Base-by-base conservation (phyloP, 108 stramenopile species). In the Nitzschia inconspicua region DNA sequence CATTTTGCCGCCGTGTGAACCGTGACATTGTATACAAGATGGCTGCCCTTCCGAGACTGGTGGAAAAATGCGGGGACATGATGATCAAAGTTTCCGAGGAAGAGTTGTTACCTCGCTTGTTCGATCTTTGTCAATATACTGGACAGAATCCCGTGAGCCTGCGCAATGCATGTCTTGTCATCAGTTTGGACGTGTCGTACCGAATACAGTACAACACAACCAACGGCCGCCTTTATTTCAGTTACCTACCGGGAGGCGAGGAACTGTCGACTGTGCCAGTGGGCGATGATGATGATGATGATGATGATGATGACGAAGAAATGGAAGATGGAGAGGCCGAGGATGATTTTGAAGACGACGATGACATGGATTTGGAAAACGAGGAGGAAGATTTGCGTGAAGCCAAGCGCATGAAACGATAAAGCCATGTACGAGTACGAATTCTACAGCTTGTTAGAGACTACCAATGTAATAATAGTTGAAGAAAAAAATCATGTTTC, bases 121-220 rank as follows among this genome's bases (percentile, higher is more conserved):
- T 62, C 47, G 85, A 92, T 31, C 75, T 59, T 37, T 86, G 81
- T 14, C 73, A 83, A 48, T 67, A 75, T 60, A 74, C 75, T 14
- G 58, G 65, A 60, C 59, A 77, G 70, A 75, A 86, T 49, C 76
- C 87, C 16, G 77, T 78, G 16, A 56, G 60, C 30, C 55, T 84
- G 7, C 70, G 87, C 5, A 48, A 56, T 0, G 80, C 78, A 3
- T 82, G 79, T 56, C 64, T 88, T 24, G 55, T 68, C 8, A 53
- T 85, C 13, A 62, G 87, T 22, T 53, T 77, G 4, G 60, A 82
- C 32, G 91, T 85, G 8, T 60, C 54, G 5, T 92, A 77, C 62
- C 76, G 91, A 41, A 74, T 92, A 29, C 87, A 92, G 57, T 79
- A 77, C 61, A 68, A 83, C 26, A 56, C 60, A 14, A 63, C 54